These are phyloP conservation scores for Neonectria coccinea DNA, from an alignment of 2,329 filamentous ascomycete species.

Conservation along the genomic window DNA sequence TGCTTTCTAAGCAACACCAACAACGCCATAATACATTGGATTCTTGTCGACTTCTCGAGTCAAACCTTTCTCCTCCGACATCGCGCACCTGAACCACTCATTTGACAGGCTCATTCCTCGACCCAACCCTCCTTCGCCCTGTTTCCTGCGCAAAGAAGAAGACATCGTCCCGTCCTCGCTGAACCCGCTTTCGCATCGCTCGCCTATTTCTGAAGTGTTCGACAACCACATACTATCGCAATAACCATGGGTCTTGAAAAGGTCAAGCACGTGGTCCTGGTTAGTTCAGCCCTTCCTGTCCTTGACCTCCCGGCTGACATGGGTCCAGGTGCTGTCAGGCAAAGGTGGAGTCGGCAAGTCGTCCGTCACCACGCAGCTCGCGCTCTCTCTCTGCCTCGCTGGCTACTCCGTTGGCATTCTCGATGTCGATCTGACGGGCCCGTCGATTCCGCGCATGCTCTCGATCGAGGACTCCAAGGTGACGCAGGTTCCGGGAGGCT, in stretches of 20 bases:
- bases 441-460: slow-evolving; percentile 95
- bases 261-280: slow-evolving; percentile 82
- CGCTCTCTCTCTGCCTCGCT: slow-evolving; percentile 85
- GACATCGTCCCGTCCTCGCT: background rate
- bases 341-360: slow-evolving; percentile 99
- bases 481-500: slow-evolving; percentile 89
- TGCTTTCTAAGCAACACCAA: slow-evolving; percentile 45
- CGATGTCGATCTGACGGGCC: slow-evolving; percentile 95
- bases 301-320: slow-evolving; percentile 32
- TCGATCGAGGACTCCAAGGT: slow-evolving; percentile 91
- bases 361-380: slow-evolving; percentile 95
- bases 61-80: background rate
- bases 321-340: slow-evolving; percentile 79
- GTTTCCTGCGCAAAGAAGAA: background rate
- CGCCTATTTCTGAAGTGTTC: background rate
- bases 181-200: background rate
- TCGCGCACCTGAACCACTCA: background rate
- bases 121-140: background rate
- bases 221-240: background rate
- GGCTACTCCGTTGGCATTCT: slow-evolving; percentile 94
- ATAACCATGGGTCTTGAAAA: slow-evolving; percentile 58
- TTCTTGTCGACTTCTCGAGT: background rate
- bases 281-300: slow-evolving; percentile 52
- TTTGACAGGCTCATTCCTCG: too few species aligned
- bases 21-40: slow-evolving; percentile 14